Percentiles rank a stretch among this genome's conserved stretches.
Conservation (phyloP, 129 eudicot species). For the Cynara cardunculus region DNA sequence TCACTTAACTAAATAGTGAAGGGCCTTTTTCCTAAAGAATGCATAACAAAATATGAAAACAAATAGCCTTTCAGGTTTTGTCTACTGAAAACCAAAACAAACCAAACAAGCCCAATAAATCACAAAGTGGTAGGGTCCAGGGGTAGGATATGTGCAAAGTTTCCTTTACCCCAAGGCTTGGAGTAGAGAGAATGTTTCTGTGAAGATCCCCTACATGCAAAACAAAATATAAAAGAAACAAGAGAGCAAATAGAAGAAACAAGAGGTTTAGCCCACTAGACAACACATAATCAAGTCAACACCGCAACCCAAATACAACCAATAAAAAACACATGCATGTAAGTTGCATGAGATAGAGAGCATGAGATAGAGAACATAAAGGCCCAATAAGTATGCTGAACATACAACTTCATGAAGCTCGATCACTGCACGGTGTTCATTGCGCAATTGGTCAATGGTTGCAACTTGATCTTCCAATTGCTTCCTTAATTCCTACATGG, state of each 20-base stretch:
- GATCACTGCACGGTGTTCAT: constrained; percentile 56
- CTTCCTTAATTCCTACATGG: constrained; percentile 79
- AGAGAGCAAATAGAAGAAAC: too few relatives aligned
- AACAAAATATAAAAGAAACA: not conserved
- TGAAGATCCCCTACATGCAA: not conserved
- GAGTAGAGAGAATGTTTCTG: not conserved
- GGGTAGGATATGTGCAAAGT: not conserved
- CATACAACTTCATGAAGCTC: constrained; percentile 88
- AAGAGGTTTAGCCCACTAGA: not conserved
- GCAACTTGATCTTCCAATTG: constrained; percentile 79
- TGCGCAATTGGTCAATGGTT: constrained; percentile 63
- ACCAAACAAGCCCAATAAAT: not conserved
- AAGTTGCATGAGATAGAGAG: not conserved
- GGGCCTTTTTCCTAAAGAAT: not conserved
- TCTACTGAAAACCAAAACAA: not conserved
- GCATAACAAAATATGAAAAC: not conserved
- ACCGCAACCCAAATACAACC: not conserved
- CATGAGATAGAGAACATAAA: not conserved
- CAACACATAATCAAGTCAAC: not conserved
- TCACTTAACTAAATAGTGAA: not conserved
- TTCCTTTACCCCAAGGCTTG: not conserved
- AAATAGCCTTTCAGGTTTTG: not conserved
- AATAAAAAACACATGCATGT: constrained; percentile 10
- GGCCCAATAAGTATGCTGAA: constrained; percentile 6
- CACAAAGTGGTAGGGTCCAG: not conserved